Evolutionary conservation across 1,284 basidiomycete genomes (phyloP).

Genomic region (Leucoagaricus sp.): DNA sequence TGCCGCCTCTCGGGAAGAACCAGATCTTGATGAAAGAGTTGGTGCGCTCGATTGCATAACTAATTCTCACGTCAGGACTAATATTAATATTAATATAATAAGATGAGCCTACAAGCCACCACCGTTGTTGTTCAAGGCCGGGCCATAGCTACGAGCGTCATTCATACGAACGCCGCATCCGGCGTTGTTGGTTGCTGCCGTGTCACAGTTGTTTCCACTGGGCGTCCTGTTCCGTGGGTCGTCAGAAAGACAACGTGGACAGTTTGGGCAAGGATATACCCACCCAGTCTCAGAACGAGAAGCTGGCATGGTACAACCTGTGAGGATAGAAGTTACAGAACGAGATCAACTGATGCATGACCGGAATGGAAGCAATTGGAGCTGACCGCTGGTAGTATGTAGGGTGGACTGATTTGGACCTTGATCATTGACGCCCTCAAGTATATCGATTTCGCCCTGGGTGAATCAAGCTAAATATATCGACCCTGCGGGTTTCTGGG

Average conservation of each 20-base stretch:
- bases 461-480: neutral
- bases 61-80: slow-evolving; percentile 19
- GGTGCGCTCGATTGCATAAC: slow-evolving; percentile 57
- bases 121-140: slow-evolving; percentile 57
- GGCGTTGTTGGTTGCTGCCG: slow-evolving; percentile 52
- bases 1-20: slow-evolving; percentile 55
- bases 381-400: slow-evolving; percentile 55
- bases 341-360: neutral
- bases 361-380: neutral
- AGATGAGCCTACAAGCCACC: slow-evolving; percentile 54
- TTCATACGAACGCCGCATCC: slow-evolving; percentile 64
- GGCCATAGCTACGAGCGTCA: slow-evolving; percentile 54
- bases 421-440: slow-evolving; percentile 68
- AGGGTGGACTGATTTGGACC: slow-evolving; percentile 59
- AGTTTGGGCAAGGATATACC: slow-evolving; percentile 18
- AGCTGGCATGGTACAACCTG: slow-evolving; percentile 62
- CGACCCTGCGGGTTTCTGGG: neutral
- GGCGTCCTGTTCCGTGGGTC: slow-evolving; percentile 31
- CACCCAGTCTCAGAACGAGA: slow-evolving; percentile 52
- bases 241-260: neutral
- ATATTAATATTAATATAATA: too few relatives aligned
- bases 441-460: slow-evolving; percentile 68
- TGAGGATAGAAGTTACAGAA: neutral
- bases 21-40: slow-evolving; percentile 51
- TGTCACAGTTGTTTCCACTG: slow-evolving; percentile 52